phyloP scores from a whole-genome alignment of 345 rosid genomes.

The Brassica nigra region DNA sequence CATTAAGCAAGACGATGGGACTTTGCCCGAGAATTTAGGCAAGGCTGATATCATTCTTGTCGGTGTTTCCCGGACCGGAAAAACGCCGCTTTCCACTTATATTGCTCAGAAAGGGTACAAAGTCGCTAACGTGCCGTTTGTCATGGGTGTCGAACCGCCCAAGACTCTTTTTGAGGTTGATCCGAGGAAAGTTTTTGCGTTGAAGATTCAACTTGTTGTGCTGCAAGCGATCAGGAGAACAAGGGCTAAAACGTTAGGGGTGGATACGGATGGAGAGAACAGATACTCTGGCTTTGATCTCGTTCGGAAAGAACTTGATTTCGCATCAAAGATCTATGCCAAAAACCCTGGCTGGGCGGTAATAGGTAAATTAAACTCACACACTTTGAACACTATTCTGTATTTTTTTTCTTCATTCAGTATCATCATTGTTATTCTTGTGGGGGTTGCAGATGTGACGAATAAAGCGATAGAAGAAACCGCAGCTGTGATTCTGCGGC shows the following conservation, averaged over 20 bases:
- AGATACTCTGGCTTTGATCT: conserved; percentile 84
- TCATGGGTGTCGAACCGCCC: conserved; percentile 72
- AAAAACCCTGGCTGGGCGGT: conserved; percentile 85
- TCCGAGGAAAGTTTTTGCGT: conserved; percentile 72
- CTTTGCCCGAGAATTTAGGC: conserved; percentile 70
- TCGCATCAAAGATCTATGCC: conserved; percentile 58
- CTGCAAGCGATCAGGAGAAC: conserved; percentile 72
- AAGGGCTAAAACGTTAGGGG: conserved; percentile 78
- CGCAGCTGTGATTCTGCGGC: conserved; percentile 73
- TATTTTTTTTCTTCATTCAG: background rate
- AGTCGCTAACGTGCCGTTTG: conserved; percentile 85
- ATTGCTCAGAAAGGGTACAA: conserved; percentile 85
- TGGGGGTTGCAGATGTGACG: conserved; percentile 66
- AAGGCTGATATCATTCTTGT: conserved; percentile 74
- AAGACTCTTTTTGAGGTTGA: conserved; percentile 66
- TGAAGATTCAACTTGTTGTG: conserved; percentile 71
- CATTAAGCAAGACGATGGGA: conserved; percentile 90
- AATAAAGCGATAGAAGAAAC: conserved; percentile 94
- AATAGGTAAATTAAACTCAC: conserved; percentile 49
- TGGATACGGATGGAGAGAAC: conserved; percentile 52
- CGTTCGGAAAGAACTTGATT: conserved; percentile 69
- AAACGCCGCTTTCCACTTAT: conserved; percentile 82
- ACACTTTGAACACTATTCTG: background rate
- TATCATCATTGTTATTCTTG: background rate
- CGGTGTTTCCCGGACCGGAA: conserved; percentile 85